A percentile compares a stretch with the other conserved stretches of the same genome.
These are phyloP conservation scores for Calonectria pteridis DNA, from an alignment of 2,329 filamentous ascomycete species.

Conservation along the genomic window DNA sequence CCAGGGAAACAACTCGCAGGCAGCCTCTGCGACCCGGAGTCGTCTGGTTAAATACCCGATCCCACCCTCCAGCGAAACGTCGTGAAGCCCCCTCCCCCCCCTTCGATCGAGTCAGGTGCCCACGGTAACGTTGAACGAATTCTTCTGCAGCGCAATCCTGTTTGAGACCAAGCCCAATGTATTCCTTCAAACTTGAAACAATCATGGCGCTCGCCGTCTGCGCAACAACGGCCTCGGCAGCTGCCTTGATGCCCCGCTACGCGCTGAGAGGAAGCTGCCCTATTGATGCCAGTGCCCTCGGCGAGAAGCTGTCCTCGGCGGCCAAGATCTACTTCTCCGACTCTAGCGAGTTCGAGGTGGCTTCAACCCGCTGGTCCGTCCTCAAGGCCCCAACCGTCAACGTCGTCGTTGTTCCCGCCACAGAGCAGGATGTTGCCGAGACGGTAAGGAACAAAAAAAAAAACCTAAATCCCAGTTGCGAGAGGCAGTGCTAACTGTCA, in stretches of 20 bases:
- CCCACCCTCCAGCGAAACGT: neutral
- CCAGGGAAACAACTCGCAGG: neutral
- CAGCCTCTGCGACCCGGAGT: neutral
- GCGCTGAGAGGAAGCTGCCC: conserved; percentile 35
- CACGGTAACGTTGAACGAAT: neutral
- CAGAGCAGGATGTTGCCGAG: conserved; percentile 61
- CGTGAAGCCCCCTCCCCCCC: too few species aligned
- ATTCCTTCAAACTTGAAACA: conserved; percentile 37
- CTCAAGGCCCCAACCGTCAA: conserved; percentile 57
- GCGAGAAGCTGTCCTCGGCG: conserved; percentile 49
- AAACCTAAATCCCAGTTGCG: too few species aligned
- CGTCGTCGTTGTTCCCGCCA: conserved; percentile 60
- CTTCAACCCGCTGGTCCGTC: conserved; percentile 60
- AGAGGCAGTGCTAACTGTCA: neutral
- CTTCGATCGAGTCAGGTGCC: neutral
- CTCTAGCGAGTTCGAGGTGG: conserved; percentile 53
- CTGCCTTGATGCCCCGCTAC: conserved; percentile 25
- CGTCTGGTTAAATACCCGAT: conserved; percentile 11
- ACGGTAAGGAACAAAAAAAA: conserved; percentile 51
- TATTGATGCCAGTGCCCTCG: conserved; percentile 41
- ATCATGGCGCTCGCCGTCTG: conserved; percentile 45
- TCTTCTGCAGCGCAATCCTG: neutral
- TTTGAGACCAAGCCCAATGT: conserved; percentile 26
- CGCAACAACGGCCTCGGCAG: conserved; percentile 39
- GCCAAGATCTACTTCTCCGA: conserved; percentile 59